Percentiles rank a stretch among this genome's conserved stretches.
These are phyloP conservation scores for Rhizoclosmatium globosum DNA, from an alignment of 192 early-diverging fungal species.

Conservation along the genomic window DNA sequence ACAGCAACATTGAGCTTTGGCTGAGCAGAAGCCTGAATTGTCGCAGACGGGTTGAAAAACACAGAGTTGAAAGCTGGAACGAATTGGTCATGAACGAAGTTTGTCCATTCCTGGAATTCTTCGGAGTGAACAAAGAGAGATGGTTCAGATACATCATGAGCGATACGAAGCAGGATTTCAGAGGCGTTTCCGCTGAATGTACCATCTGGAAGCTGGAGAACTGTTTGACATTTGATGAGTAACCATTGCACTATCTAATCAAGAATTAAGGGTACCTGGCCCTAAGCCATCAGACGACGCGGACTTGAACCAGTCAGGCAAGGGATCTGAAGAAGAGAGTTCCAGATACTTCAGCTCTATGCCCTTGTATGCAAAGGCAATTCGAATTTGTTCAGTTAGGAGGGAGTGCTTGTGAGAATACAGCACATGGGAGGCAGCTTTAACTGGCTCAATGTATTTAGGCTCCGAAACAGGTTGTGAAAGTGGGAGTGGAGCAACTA, in stretches of 20 bases:
- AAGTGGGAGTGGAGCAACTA: background rate
- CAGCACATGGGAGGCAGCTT: background rate
- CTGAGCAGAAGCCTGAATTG: slow-evolving; percentile 21
- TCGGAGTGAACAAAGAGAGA: background rate
- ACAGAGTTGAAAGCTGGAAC: slow-evolving; percentile 26
- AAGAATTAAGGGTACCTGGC: background rate
- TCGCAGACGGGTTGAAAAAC: slow-evolving; percentile 2
- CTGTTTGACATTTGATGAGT: background rate
- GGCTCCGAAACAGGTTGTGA: background rate
- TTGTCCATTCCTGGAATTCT: slow-evolving; percentile 2
- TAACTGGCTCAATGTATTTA: background rate
- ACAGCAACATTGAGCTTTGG: slow-evolving; percentile 31
- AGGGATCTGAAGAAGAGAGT: background rate
- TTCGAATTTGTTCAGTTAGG: slow-evolving; percentile 32
- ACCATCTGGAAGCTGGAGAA: slow-evolving; percentile 30
- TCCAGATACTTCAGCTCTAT: background rate
- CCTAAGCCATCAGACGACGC: background rate
- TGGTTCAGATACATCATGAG: background rate
- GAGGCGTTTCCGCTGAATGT: slow-evolving; percentile 2
- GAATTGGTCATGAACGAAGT: slow-evolving; percentile 10
- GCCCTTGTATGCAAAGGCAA: slow-evolving; percentile 19
- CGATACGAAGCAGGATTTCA: slow-evolving; percentile 18
- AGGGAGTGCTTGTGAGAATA: slow-evolving; percentile 6
- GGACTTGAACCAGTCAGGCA: slow-evolving; percentile 14
- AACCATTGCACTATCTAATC: background rate